Percentiles rank a stretch among this genome's conserved stretches.
These are phyloP conservation scores for Exophiala calicioides DNA, from an alignment of 2,329 filamentous ascomycete species.

Conservation along the genomic window DNA sequence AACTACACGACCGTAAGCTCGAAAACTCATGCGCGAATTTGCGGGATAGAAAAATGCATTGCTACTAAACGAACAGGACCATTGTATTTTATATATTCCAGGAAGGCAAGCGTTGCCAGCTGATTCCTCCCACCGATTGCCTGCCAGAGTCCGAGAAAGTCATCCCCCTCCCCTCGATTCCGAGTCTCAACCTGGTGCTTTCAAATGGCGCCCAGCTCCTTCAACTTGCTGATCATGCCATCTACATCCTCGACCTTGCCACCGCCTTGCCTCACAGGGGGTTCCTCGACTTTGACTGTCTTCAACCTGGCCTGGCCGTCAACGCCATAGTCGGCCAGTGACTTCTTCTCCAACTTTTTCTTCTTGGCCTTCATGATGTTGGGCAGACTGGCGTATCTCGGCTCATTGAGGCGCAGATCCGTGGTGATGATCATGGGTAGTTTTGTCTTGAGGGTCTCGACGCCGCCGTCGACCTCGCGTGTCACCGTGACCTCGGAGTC, in stretches of 20 bases:
- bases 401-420: constrained; percentile 91
- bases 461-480: constrained; percentile 91
- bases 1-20: too few relatives aligned
- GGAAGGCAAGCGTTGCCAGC: too few relatives aligned
- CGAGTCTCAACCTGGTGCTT: too few relatives aligned
- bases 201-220: constrained; percentile 90
- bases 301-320: constrained; percentile 76
- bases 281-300: constrained; percentile 88
- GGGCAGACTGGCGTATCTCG: constrained; percentile 88
- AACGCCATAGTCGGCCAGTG: constrained; percentile 76
- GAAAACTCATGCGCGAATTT: too few relatives aligned
- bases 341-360: constrained; percentile 96
- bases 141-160: neutral
- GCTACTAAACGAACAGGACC: too few relatives aligned
- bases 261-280: constrained; percentile 81
- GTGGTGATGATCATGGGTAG: constrained; percentile 94
- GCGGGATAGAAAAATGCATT: too few relatives aligned
- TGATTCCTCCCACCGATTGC: too few relatives aligned
- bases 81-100: too few relatives aligned
- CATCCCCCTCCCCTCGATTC: neutral
- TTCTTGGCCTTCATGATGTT: constrained; percentile 99
- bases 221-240: constrained; percentile 88
- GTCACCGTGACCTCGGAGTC: constrained; percentile 73
- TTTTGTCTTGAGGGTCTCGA: constrained; percentile 82
- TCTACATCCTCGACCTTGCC: constrained; percentile 98